These are phyloP conservation scores for Penicillium sp. DNA, from an alignment of 2,329 filamentous ascomycete genomes.

Conservation along the genomic window DNA sequence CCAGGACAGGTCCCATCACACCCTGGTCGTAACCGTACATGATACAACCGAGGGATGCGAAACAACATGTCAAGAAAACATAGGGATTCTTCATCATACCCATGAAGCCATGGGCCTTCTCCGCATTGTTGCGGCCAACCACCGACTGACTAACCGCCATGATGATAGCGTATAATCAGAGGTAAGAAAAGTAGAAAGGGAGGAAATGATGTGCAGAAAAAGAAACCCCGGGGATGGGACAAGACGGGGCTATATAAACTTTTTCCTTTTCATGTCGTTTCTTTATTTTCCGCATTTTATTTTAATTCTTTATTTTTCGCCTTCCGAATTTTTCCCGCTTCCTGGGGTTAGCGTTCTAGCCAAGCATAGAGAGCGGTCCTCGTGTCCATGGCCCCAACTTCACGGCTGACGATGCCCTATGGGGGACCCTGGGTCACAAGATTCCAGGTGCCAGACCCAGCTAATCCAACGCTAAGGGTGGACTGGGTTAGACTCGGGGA, in stretches of 20 bases:
- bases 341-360: conserved; percentile 6
- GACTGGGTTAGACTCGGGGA: conserved; percentile 12
- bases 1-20: conserved; percentile 36
- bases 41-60: conserved; percentile 36
- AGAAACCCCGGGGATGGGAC: neutral
- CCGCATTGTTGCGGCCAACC: conserved; percentile 40
- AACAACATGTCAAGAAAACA: conserved; percentile 40
- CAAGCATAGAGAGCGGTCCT: neutral
- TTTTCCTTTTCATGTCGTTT: neutral
- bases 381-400: conserved; percentile 1
- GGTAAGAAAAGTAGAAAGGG: neutral
- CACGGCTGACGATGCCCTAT: conserved; percentile 2
- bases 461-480: conserved; percentile 10
- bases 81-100: conserved; percentile 46
- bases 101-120: conserved; percentile 39
- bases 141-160: conserved; percentile 39
- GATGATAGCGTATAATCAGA: conserved; percentile 3
- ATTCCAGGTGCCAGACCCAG: conserved; percentile 9
- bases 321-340: neutral
- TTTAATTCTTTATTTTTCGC: neutral
- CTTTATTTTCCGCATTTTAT: neutral
- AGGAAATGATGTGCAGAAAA: neutral
- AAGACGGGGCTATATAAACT: conserved; percentile 9
- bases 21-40: conserved; percentile 40
- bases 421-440: neutral